These are phyloP conservation scores for Lactifluus rugatus DNA, from an alignment of 768 basidiomycete genomes.

Conservation along the genomic window DNA sequence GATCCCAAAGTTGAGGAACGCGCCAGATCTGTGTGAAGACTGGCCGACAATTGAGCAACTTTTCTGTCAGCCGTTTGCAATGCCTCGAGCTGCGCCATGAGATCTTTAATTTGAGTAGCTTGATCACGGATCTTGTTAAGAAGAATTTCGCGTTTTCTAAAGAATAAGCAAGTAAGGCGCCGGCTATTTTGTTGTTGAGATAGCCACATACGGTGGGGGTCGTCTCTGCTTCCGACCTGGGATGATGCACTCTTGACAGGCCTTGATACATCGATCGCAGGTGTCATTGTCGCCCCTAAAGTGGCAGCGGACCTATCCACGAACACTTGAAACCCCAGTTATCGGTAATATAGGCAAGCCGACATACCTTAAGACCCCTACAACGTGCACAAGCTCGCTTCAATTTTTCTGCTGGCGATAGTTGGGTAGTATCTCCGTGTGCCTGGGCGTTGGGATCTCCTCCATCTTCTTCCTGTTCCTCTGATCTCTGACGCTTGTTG, in stretches of 20 bases:
- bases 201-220: constrained; percentile 56
- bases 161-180: not conserved
- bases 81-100: constrained; percentile 60
- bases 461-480: constrained; percentile 15
- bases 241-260: constrained; percentile 64
- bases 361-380: constrained; percentile 18
- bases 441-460: not conserved
- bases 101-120: constrained; percentile 57
- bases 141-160: constrained; percentile 72
- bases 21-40: constrained; percentile 16
- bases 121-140: constrained; percentile 68
- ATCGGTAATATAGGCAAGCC: not conserved
- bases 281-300: constrained; percentile 62
- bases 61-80: constrained; percentile 24
- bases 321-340: not conserved
- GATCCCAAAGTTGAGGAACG: constrained; percentile 16
- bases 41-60: constrained; percentile 12
- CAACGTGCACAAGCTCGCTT: constrained; percentile 21
- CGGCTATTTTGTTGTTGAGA: not conserved
- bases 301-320: constrained; percentile 60
- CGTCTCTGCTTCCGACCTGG: constrained; percentile 80
- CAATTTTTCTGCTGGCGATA: constrained; percentile 5
- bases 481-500: constrained; percentile 16
- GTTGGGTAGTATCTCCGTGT: not conserved
- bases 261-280: constrained; percentile 65